Evolutionary conservation across 108 stramenopile species (phyloP).

Genomic region (Nitzschia inconspicua): DNA sequence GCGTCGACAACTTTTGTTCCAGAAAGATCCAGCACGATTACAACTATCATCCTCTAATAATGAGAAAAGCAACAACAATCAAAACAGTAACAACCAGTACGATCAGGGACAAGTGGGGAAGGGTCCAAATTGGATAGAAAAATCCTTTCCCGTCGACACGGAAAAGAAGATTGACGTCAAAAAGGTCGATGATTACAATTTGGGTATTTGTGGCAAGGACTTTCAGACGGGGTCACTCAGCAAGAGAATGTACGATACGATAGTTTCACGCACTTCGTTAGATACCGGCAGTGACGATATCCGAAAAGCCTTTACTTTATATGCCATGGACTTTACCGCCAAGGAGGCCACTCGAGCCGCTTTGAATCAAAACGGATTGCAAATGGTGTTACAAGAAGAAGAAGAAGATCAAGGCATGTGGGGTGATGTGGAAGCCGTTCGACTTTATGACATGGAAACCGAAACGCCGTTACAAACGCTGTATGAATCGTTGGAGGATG

Average conservation of each 20-base stretch:
- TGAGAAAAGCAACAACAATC: too few relatives aligned
- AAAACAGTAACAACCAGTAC: slow-evolving; percentile 8
- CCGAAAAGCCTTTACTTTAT: slow-evolving; percentile 39
- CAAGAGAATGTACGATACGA: slow-evolving; percentile 61
- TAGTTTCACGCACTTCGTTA: slow-evolving; percentile 25
- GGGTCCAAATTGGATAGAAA: slow-evolving; percentile 58
- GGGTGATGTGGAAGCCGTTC: slow-evolving; percentile 67
- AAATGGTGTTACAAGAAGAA: slow-evolving; percentile 51
- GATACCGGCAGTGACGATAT: slow-evolving; percentile 36
- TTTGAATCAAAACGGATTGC: slow-evolving; percentile 67
- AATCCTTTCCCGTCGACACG: slow-evolving; percentile 44
- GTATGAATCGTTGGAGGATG: slow-evolving; percentile 62
- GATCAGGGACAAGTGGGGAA: slow-evolving; percentile 31
- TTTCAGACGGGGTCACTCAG: slow-evolving; percentile 68
- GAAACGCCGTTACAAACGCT: slow-evolving; percentile 19
- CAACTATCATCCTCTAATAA: too few relatives aligned
- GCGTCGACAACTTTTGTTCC: background rate
- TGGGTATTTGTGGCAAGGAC: slow-evolving; percentile 60
- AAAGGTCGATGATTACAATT: slow-evolving; percentile 53
- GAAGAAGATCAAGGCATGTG: slow-evolving; percentile 73
- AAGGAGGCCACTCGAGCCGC: slow-evolving; percentile 79
- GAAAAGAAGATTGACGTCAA: slow-evolving; percentile 34
- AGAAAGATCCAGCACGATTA: background rate
- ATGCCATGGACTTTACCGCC: slow-evolving; percentile 81
- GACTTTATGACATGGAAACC: slow-evolving; percentile 45